Conservation (phyloP, 1,139 yeast species). For the Saccharomyces hybrid region DNA sequence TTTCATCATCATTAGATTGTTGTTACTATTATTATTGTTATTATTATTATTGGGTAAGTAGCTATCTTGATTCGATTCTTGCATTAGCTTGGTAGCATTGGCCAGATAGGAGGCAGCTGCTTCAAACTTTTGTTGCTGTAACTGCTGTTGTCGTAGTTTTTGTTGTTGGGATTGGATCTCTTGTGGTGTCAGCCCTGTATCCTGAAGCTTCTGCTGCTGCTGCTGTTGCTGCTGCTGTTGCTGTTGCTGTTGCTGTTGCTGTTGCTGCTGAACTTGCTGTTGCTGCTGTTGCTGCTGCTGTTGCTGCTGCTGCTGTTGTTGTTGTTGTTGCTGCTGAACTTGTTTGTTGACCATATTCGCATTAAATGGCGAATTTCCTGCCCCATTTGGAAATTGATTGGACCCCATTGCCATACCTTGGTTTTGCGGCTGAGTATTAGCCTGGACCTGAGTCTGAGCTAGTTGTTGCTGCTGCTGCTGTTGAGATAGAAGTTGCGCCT, state of each 20-base stretch:
- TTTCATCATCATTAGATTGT: constrained; percentile 9
- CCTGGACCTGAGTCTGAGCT: constrained; percentile 16
- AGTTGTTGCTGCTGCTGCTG: constrained; percentile 27
- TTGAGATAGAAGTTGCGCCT: constrained; percentile 29
- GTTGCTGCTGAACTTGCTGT: constrained; percentile 8
- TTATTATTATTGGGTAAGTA: constrained; percentile 7
- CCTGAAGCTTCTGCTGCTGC: constrained; percentile 30
- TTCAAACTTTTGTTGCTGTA: constrained; percentile 29
- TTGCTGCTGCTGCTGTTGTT: constrained; percentile 10
- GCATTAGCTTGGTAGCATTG: constrained; percentile 26
- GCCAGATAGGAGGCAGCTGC: constrained; percentile 29
- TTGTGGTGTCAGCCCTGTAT: constrained; percentile 29
- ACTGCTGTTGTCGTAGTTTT: constrained; percentile 34
- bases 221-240: constrained; percentile 2
- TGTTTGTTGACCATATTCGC: not conserved
- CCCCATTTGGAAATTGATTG: not conserved
- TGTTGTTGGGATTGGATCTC: constrained; percentile 35
- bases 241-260: constrained; percentile 5
- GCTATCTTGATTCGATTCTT: constrained; percentile 14
- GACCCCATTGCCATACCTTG: constrained; percentile 19
- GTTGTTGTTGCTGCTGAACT: constrained; percentile 15
- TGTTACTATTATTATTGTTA: constrained; percentile 19
- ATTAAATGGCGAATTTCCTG: not conserved
- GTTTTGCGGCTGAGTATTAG: constrained; percentile 39
- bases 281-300: constrained; percentile 9